Evolutionary conservation across 768 basidiomycete species (phyloP), one percentile per base, ranked within the genome.

Genomic region (Suillus plorans): DNA sequence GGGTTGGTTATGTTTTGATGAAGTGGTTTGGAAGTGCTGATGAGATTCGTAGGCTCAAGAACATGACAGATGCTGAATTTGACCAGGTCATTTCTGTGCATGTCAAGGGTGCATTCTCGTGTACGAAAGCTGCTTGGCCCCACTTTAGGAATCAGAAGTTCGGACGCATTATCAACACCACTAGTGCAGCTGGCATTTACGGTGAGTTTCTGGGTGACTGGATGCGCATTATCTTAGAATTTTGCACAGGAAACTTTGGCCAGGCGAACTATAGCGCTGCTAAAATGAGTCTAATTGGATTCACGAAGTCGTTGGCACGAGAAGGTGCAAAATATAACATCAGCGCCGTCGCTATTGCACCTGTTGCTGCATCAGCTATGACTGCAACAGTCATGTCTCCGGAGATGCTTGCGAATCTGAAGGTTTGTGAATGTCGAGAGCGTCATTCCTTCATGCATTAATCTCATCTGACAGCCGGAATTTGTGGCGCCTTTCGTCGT

Each of bases 251-350:
- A 9, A 98, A 97, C 80, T 92, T 97, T 73, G 97, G 97, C 12
- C 96, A 98, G 78, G 89, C 95, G 14, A 99, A 99, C 77, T 99
- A 99, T 77, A 95, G 95, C 56, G 94, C 97, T 2, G 97, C 96
- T 2, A 99, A 99, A 84, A 96, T 97, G 94, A 95, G 90, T 68
- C 85, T 99, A 42, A 84, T 98, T 60, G 90, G 82, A 0, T 97
- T 98, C 78, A 94, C 95, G 20, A 95, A 94, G 75, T 95, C 97
- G 5, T 85, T 99, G 42, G 95, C 96, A 4, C 81, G 86, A 28
- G 97, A 99, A 77, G 97, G 97, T 42, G 90, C 82, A 44, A 97
- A 97, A 76, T 95, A 97, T 75, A 86, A 86, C 69, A 98, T 98
- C 75, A 88, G 87, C 71, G 86, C 91, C 2, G 89, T 88, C 60